Evolutionary conservation across 257 asterid species (phyloP), one percentile per base, ranked within the genome.

Genomic region (Phtheirospermum japonicum): DNA sequence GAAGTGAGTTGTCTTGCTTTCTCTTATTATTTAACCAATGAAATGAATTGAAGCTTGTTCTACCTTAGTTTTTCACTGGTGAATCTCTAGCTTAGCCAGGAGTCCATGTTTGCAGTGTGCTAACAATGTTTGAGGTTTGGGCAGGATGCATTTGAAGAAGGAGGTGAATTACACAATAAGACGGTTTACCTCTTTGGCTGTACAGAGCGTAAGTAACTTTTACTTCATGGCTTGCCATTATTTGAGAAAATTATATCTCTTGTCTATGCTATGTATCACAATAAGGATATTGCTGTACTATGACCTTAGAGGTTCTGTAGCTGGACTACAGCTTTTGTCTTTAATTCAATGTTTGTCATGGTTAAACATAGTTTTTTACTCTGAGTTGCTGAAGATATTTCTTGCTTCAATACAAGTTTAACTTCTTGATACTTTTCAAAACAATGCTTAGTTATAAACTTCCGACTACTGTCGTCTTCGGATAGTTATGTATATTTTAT

Each of bases 121-220:
- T 82, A 40, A 71, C 53, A 51, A 30, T 63, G 13, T 57, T 40
- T 57, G 34, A 63, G 73, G 42, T 57, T 51, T 46, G 65, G 64
- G 64, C 85, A 93, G 97, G 91, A 82, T 20, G 96, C 97, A 23
- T 77, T 93, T 76, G 97, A 89, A 75, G 96, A 93, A 80, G 96
- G 95, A 2, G 96, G 96, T 18, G 83, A 79, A 66, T 82, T 89
- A 33, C 72, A 71, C 63, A 76, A 84, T 46, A 77, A 85, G 66
- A 85, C 66, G 54, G 97, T 93, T 71, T 93, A 85, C 71, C 95
- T 93, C 51, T 93, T 89, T 63, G 91, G 90, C 61, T 82, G 95
- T 65, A 89, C 96, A 10, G 99, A 93, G 73, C 94, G 97, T 93
- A 83, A 83, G 96, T 81, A 70, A 57, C 60, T 37, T 37, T 45